phyloP scores from a whole-genome alignment of 2,329 filamentous ascomycete species.

The Colletotrichum phormii region DNA sequence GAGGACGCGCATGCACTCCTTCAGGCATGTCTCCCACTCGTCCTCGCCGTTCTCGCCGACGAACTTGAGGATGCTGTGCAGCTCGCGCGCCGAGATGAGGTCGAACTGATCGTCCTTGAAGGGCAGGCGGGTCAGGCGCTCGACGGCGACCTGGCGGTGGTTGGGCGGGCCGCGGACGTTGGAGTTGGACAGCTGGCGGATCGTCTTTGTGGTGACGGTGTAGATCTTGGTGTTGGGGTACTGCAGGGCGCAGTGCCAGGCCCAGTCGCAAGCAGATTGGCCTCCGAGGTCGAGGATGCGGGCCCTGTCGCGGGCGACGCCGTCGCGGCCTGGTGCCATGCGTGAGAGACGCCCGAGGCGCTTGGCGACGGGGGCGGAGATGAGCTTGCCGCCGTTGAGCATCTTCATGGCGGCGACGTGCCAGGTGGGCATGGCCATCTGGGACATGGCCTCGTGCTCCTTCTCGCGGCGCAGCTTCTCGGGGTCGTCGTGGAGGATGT shows the following conservation, averaged over 20 bases:
- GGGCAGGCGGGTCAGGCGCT: conserved; percentile 82
- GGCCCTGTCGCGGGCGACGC: conserved; percentile 62
- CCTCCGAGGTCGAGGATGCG: conserved; percentile 89
- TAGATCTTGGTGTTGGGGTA: conserved; percentile 89
- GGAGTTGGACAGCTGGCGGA: conserved; percentile 77
- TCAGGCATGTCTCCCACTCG: conserved; percentile 88
- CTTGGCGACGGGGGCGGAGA: conserved; percentile 73
- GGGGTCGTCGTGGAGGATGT: conserved; percentile 71
- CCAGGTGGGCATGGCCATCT: conserved; percentile 73
- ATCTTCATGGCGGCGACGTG: conserved; percentile 71
- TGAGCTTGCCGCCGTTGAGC: conserved; percentile 73
- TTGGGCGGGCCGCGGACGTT: conserved; percentile 87
- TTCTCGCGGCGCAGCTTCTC: conserved; percentile 76
- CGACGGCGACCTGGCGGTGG: conserved; percentile 84
- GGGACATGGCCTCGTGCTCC: conserved; percentile 82
- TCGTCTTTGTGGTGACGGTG: conserved; percentile 82
- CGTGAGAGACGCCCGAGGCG: conserved; percentile 67
- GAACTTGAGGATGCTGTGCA: conserved; percentile 86
- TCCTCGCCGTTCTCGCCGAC: conserved; percentile 76
- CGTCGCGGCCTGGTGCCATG: conserved; percentile 56
- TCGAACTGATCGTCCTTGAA: conserved; percentile 91
- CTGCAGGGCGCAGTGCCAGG: conserved; percentile 90
- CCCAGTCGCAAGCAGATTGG: conserved; percentile 90
- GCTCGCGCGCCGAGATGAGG: conserved; percentile 87
- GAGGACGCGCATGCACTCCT: conserved; percentile 89